Percentiles rank a stretch among this genome's conserved stretches.
phyloP scores from a whole-genome alignment of 1,284 basidiomycete genomes.

The Tilletia horrida region DNA sequence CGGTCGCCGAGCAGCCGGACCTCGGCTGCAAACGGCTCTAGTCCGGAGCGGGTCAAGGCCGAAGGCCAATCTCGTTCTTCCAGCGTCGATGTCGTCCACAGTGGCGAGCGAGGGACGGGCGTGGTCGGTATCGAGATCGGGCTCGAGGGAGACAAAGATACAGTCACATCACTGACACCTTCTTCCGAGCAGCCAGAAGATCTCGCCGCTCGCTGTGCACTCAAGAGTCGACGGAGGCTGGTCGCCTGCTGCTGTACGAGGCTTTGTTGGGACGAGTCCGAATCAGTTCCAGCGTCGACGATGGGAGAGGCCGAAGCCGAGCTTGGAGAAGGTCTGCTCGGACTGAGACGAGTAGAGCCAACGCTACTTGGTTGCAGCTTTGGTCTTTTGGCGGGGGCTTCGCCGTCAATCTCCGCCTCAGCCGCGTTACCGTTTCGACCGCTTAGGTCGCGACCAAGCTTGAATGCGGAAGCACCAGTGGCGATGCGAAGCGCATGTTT shows the following conservation, averaged over 20 bases:
- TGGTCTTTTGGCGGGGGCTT: not conserved
- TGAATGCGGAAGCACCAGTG: not conserved
- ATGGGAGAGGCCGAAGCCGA: not conserved
- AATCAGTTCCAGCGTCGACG: not conserved
- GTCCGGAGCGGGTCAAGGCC: constrained; percentile 22
- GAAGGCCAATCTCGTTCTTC: constrained; percentile 22
- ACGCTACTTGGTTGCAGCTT: not conserved
- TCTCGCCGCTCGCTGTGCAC: constrained; percentile 19
- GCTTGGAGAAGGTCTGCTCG: not conserved
- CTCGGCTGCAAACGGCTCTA: constrained; percentile 40
- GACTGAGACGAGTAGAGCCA: not conserved
- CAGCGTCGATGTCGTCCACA: constrained; percentile 16
- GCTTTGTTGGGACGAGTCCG: not conserved
- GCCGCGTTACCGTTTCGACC: not conserved
- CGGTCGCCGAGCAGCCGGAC: constrained; percentile 38
- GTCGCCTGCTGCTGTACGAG: not conserved
- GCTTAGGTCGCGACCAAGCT: too few species aligned
- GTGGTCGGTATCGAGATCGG: not conserved
- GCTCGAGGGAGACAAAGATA: not conserved
- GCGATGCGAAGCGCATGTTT: not conserved
- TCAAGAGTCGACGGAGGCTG: not conserved
- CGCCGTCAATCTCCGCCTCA: not conserved
- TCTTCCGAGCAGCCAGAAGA: not conserved
- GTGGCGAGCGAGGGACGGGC: constrained; percentile 6
- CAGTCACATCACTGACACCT: not conserved